Base-by-base conservation (phyloP, 306 rosid genomes). In the Gastrolobium villosum region DNA sequence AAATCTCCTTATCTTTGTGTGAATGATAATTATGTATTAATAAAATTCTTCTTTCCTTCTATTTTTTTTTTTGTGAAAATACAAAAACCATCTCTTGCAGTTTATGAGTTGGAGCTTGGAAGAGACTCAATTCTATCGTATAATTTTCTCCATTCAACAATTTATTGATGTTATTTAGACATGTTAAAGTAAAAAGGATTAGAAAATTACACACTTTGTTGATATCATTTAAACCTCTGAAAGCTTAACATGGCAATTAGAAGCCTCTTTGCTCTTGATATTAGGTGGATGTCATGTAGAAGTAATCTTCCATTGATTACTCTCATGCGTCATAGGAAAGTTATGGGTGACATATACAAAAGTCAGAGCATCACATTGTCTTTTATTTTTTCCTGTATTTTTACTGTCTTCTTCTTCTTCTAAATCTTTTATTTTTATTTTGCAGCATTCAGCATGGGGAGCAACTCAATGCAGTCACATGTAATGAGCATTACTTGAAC, bases 401-500 rank as follows among this genome's bases (percentile, higher is more conserved):
- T 43, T 41, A 0, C 36, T 64, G 5, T 40, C 14, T 20, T 8
- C n/a, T n/a, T n/a, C n/a, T n/a, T n/a, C 10, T 1, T 10, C 28
- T 10, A 20, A 20, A 57, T 9, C 36, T 5, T 11, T 69, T 54
- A 6, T 72, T 45, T 10, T 72, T 40, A 54, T 66, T 6, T 49
- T 69, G 78, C 74, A 82, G 81, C 61, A 50, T 26, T 41, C 53
- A 41, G 9, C 60, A 20, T 2, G 1, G 60, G 28, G 44, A 40
- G 36, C 36, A 44, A 7, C 39, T 61, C 68, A 53, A 28, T 34
- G 67, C 52, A 40, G 2, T 61, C 15, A 10, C 13, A 73, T 65
- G 84, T 80, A 73, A 64, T 73, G 52, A 34, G 10, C 35, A 26
- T 44, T 63, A 32, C 68, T 44, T 64, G 13, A n/a, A 45, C 45